Base-by-base conservation (phyloP, 306 rosid genomes). In the Vicia faba region DNA sequence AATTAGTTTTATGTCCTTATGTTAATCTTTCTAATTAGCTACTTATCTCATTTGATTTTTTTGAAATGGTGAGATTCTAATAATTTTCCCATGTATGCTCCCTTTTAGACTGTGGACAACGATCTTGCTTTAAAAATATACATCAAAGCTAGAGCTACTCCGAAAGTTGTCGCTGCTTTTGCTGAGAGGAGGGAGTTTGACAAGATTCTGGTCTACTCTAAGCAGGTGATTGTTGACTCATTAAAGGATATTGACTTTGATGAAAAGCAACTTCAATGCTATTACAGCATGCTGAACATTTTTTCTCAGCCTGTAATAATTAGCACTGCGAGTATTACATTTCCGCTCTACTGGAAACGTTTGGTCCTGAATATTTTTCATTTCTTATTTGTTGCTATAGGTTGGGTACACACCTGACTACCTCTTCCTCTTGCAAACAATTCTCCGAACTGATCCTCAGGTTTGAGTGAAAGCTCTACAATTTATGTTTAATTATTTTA, bases 161-260 rank as follows among this genome's bases (percentile, higher is more conserved):
- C 99, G 18, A 95, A 95, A 76, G 99, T 95, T 69, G 97, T 95
- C 62, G 99, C 99, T 62, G 99, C 99, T 50, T 95, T 95, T 84
- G 99, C 99, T 40, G 99, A 95, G 85, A 79, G 92, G 72, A 91
- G 97, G 87, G 99, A 95, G 83, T 95, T 95, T 79, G 99, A 95
- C 75, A 95, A 95, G 77, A 95, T 95, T 58, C 81, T 95, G 55
- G 91, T 95, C 43, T 95, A 95, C 78, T 95, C 97, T 40, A 95
- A 95, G 84, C 99, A 95, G 99, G 99, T 91, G 38, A 36, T 25
- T 73, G 65, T 71, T 75, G 70, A 36, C 45, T 64, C 50, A 19
- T 69, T 35, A 51, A 41, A 50, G 38, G 36, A 25, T 20, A 33
- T 38, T 56, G 29, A 68, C 61, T 60, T 74, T 73, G 71, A 55